Evolutionary conservation across 164 flowering plant genomes (phyloP), one percentile per base, ranked within the genome.

Genomic region (Magnolia officinalis): DNA sequence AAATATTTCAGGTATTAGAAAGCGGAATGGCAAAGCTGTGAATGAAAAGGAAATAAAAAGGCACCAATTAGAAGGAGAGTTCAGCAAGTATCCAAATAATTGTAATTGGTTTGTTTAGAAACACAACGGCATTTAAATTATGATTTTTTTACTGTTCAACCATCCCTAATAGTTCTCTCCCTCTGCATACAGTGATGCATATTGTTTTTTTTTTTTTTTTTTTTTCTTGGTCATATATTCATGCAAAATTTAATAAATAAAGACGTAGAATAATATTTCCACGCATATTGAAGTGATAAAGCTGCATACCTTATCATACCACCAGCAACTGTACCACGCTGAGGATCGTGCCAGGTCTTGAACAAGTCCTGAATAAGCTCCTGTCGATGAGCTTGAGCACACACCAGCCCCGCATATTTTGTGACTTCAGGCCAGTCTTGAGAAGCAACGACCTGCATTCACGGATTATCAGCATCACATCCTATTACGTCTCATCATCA

Each of bases 351-450:
- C 85, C 88, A 87, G 0, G 87, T 86, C 77, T 89, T 89, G 81
- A 75, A 87, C 79, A 89, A 73, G 64, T 89, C 91, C 75, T 89
- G 91, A 31, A 89, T 87, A 52, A 89, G 84, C 80, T 87, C 91
- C 73, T 89, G 89, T 29, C 90, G 72, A 77, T 89, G 90, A 74
- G 90, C 85, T 77, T 89, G 91, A 52, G 90, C 90, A 80, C 90
- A 89, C 4, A 89, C 91, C 72, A 89, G 37, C 4, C 91, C 90
- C 6, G 90, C 86, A 81, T 89, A 89, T 74, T 89, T 87, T 23
- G 91, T 89, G 26, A 87, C 86, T 74, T 87, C 90, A 23, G 90
- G 90, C 90, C 91, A 89, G 72, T 89, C 91, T 80, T 89, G 90
- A 51, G 90, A 89, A 11, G 90, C 91, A 58, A 89, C 90, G 14